Evolutionary conservation across 2,329 filamentous ascomycete species (phyloP).

Genomic region (Bipolaris gigantea): DNA sequence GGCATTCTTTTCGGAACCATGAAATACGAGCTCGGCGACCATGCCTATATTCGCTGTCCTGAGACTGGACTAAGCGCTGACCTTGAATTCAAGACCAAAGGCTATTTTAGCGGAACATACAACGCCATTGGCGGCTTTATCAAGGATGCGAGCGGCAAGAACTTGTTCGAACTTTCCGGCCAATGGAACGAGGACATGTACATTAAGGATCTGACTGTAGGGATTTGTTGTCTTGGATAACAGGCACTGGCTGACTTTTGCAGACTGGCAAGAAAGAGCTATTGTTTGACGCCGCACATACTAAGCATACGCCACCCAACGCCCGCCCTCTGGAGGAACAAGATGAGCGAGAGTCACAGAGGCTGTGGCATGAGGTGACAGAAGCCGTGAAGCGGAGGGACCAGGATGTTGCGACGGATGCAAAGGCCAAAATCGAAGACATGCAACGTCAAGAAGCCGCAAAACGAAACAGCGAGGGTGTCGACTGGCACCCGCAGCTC

Average conservation of each 20-base stretch:
- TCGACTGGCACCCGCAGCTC: slow-evolving; percentile 85
- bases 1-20: slow-evolving; percentile 98
- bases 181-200: slow-evolving; percentile 95
- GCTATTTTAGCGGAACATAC: slow-evolving; percentile 94
- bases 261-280: slow-evolving; percentile 87
- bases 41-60: slow-evolving; percentile 89
- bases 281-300: slow-evolving; percentile 81
- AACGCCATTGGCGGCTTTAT: slow-evolving; percentile 93
- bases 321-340: slow-evolving; percentile 83
- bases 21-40: slow-evolving; percentile 98
- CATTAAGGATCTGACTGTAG: slow-evolving; percentile 78
- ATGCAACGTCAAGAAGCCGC: slow-evolving; percentile 87
- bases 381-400: slow-evolving; percentile 81
- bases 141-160: slow-evolving; percentile 82
- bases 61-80: slow-evolving; percentile 85
- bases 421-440: slow-evolving; percentile 96
- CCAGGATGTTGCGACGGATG: slow-evolving; percentile 85
- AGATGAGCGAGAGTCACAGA: slow-evolving; percentile 85
- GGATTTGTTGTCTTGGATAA: slow-evolving; percentile 27
- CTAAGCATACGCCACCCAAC: slow-evolving; percentile 73
- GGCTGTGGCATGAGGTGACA: slow-evolving; percentile 79
- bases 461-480: slow-evolving; percentile 71
- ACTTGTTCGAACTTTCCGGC: slow-evolving; percentile 85
- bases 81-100: slow-evolving; percentile 98
- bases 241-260: background rate